These are phyloP conservation scores for Fraxinus sp. DNA, from an alignment of 305 asterid genomes.

Conservation along the genomic window DNA sequence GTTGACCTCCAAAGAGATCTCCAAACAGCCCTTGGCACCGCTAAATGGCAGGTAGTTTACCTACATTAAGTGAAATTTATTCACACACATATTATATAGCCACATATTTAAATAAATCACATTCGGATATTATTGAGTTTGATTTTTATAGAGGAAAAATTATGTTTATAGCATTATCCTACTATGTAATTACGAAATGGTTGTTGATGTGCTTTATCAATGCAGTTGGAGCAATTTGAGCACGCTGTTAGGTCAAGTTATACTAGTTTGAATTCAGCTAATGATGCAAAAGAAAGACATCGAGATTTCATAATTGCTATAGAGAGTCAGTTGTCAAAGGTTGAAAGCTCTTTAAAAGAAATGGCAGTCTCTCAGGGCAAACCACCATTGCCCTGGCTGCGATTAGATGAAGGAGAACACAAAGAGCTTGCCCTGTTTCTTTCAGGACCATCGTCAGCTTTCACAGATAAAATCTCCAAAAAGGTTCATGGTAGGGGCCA, in stretches of 20 bases:
- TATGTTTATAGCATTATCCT: neutral
- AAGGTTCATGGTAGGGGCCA: constrained; percentile 33
- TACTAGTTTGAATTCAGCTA: constrained; percentile 38
- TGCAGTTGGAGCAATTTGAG: constrained; percentile 90
- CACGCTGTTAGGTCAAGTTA: constrained; percentile 77
- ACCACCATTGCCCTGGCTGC: constrained; percentile 84
- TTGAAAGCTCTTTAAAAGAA: constrained; percentile 57
- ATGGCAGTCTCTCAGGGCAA: constrained; percentile 55
- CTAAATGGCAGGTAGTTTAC: constrained; percentile 87
- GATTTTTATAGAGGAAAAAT: neutral
- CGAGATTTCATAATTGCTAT: constrained; percentile 60
- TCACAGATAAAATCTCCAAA: constrained; percentile 24
- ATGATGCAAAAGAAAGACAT: constrained; percentile 79
- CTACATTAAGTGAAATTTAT: constrained; percentile 4
- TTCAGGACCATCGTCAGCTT: constrained; percentile 47
- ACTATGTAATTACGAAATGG: constrained; percentile 11
- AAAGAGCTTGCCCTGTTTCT: constrained; percentile 83
- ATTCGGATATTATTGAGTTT: neutral
- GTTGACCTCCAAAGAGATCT: constrained; percentile 82
- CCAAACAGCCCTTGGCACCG: constrained; percentile 74
- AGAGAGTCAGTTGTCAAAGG: constrained; percentile 54
- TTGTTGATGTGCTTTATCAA: constrained; percentile 10
- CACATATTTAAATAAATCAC: neutral
- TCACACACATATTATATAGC: neutral
- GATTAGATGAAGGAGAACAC: constrained; percentile 75